Evolutionary conservation across 129 eudicot genomes (phyloP).

Genomic region (Tagetes patula): DNA sequence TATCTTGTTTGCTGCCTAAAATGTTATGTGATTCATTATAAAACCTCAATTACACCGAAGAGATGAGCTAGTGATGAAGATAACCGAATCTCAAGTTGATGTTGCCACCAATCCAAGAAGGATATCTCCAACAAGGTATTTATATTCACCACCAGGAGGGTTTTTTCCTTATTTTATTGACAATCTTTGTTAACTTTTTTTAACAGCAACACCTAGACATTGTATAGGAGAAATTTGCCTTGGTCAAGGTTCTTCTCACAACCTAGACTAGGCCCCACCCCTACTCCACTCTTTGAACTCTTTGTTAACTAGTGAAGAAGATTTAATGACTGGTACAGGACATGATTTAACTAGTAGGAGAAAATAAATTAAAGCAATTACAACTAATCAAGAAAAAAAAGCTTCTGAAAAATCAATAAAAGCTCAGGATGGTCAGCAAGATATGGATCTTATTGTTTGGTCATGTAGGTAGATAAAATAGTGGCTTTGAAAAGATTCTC

Average conservation of each 20-base stretch:
- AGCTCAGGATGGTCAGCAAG: background rate
- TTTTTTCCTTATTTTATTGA: conserved; percentile 17
- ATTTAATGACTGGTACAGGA: too few relatives aligned
- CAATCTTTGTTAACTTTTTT: background rate
- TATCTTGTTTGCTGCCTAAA: background rate
- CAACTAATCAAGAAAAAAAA: background rate
- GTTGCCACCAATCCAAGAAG: background rate
- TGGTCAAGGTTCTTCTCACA: too few relatives aligned
- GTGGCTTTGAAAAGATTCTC: background rate
- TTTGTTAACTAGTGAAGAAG: too few relatives aligned
- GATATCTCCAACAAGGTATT: background rate
- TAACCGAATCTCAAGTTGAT: background rate
- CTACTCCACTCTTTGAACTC: too few relatives aligned
- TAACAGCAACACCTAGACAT: too few relatives aligned
- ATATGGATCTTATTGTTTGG: background rate
- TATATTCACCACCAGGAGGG: background rate
- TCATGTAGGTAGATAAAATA: conserved; percentile 1
- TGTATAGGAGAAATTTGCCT: too few relatives aligned
- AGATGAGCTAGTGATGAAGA: background rate
- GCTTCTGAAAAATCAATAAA: background rate
- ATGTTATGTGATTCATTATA: background rate
- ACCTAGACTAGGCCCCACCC: too few relatives aligned
- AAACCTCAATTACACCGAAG: background rate
- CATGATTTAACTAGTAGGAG: too few relatives aligned
- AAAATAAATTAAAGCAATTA: background rate